These are phyloP conservation scores for Penicillium crustosum DNA, from an alignment of 2,329 filamentous ascomycete species.

Conservation along the genomic window DNA sequence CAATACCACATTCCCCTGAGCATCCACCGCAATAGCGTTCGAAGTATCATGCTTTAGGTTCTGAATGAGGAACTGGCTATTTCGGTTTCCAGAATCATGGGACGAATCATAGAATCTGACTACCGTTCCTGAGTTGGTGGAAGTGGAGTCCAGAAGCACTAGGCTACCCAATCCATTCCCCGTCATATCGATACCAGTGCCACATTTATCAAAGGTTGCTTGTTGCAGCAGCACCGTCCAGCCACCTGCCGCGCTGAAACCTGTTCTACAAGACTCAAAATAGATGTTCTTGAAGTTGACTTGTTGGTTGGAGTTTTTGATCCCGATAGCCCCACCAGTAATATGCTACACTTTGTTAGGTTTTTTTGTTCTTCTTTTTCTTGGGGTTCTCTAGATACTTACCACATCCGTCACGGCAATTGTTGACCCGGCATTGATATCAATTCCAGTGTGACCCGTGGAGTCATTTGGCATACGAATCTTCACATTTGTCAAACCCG, in stretches of 20 bases:
- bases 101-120: constrained; percentile 31
- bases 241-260: constrained; percentile 43
- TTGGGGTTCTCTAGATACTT: background rate
- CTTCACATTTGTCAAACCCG: constrained; percentile 33
- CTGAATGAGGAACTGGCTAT: constrained; percentile 32
- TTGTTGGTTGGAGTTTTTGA: constrained; percentile 34
- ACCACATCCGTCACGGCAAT: constrained; percentile 32
- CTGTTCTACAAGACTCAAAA: constrained; percentile 61
- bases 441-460: constrained; percentile 31
- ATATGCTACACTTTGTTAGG: constrained; percentile 23
- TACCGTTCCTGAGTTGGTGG: constrained; percentile 26
- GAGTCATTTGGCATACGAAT: constrained; percentile 35
- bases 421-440: constrained; percentile 26
- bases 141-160: constrained; percentile 31
- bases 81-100: constrained; percentile 26
- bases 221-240: constrained; percentile 29
- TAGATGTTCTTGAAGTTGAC: constrained; percentile 49
- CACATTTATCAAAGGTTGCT: constrained; percentile 30
- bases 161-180: constrained; percentile 28
- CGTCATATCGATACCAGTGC: constrained; percentile 32
- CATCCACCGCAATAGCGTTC: constrained; percentile 33
- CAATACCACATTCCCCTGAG: constrained; percentile 22
- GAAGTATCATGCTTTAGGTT: constrained; percentile 25
- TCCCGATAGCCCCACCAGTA: constrained; percentile 29
- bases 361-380: background rate